phyloP scores from a whole-genome alignment of 768 basidiomycete species.

The Tricholoma terreum region DNA sequence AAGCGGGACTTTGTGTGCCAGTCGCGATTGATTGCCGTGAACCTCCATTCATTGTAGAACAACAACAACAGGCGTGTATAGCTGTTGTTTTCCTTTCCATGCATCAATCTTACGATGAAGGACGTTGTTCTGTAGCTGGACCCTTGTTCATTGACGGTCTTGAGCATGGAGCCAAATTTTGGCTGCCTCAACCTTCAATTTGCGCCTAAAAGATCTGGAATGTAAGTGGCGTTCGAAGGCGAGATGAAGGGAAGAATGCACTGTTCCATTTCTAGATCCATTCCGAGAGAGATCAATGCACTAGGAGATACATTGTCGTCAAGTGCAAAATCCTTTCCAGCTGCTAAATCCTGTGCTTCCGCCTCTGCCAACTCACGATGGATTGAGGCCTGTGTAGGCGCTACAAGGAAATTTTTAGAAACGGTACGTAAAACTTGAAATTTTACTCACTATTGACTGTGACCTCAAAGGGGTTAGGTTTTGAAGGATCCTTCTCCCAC shows the following conservation, averaged over 20 bases:
- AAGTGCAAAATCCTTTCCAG: constrained; percentile 9
- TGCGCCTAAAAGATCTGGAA: background rate
- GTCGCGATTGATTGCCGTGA: background rate
- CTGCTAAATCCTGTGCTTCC: constrained; percentile 7
- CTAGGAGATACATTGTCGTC: constrained; percentile 9
- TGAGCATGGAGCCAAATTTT: constrained; percentile 4
- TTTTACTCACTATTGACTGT: background rate
- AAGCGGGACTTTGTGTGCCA: background rate
- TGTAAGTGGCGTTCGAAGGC: background rate
- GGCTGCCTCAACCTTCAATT: background rate
- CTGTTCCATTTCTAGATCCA: constrained; percentile 20
- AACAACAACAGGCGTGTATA: constrained; percentile 10
- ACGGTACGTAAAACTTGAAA: background rate
- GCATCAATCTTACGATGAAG: constrained; percentile 7
- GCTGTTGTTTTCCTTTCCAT: constrained; percentile 10
- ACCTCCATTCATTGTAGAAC: background rate
- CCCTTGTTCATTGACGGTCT: constrained; percentile 4
- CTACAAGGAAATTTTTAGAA: background rate
- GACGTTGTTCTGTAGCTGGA: constrained; percentile 5
- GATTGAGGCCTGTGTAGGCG: constrained; percentile 4
- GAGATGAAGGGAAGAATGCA: constrained; percentile 8
- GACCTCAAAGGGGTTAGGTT: background rate
- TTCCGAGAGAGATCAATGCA: constrained; percentile 7
- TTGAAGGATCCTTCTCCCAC: constrained; percentile 10
- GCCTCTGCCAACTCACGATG: constrained; percentile 7